Conservation (phyloP, 768 basidiomycete species). For the Boletus coccyginus region DNA sequence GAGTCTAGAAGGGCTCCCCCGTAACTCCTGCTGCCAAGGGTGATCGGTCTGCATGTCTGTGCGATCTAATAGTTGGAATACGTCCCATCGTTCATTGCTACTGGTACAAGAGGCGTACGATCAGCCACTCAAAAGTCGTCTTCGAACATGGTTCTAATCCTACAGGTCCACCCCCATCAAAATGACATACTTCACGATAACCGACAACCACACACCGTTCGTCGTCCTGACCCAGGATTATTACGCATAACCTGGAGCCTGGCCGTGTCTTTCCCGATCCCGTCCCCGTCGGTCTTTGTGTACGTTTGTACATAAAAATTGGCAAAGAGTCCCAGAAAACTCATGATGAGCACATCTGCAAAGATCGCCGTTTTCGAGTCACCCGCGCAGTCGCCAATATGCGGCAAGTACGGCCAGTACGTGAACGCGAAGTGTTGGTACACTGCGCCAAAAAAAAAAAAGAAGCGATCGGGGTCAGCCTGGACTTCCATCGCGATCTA, state of each 20-base stretch:
- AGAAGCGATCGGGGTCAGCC: not conserved
- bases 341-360: constrained; percentile 10
- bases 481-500: not conserved
- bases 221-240: not conserved
- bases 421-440: constrained; percentile 28
- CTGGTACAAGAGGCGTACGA: not conserved
- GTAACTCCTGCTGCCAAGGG: no score
- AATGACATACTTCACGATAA: not conserved
- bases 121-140: not conserved
- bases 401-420: constrained; percentile 23
- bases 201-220: constrained; percentile 1
- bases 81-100: not conserved
- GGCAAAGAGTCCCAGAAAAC: constrained; percentile 24
- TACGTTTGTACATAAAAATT: constrained; percentile 28
- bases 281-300: not conserved
- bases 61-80: no score
- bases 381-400: constrained; percentile 26
- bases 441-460: constrained; percentile 4
- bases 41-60: no score
- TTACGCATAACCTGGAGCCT: not conserved
- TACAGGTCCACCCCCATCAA: not conserved
- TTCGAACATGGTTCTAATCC: not conserved
- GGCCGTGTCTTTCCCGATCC: not conserved
- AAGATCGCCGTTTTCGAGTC: constrained; percentile 19
- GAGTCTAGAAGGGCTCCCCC: not conserved